Evolutionary conservation across 495 filamentous ascomycete genomes (phyloP).

Genomic region (Penicillium alfredii): DNA sequence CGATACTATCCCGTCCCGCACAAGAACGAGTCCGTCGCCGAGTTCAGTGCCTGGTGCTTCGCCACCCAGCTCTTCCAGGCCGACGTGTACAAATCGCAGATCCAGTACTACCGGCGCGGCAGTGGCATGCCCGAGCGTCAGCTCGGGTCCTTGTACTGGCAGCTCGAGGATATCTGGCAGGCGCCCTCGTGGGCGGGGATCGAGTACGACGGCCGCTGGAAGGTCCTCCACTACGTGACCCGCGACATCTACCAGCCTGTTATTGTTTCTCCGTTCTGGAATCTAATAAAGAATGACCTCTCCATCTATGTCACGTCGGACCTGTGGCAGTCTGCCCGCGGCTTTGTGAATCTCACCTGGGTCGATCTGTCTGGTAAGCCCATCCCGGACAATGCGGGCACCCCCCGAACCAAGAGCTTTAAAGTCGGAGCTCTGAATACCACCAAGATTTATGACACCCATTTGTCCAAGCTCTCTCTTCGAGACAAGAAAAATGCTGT

Average conservation of each 20-base stretch:
- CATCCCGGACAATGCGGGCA: conserved; percentile 26
- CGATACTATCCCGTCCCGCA: conserved; percentile 58
- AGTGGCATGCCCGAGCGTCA: conserved; percentile 55
- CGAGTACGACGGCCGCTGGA: conserved; percentile 61
- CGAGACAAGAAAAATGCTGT: conserved; percentile 42
- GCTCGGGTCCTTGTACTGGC: conserved; percentile 62
- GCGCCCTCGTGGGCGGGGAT: conserved; percentile 62
- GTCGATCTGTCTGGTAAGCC: conserved; percentile 33
- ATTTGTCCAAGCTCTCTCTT: conserved; percentile 30
- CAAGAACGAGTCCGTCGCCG: conserved; percentile 50
- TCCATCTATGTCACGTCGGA: conserved; percentile 53
- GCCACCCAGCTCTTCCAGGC: conserved; percentile 65
- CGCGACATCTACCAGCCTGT: conserved; percentile 57
- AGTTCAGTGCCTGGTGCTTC: conserved; percentile 66
- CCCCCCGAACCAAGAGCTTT: conserved; percentile 34
- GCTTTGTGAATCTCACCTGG: conserved; percentile 36
- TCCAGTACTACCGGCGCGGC: conserved; percentile 60
- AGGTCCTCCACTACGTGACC: conserved; percentile 55
- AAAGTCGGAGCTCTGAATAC: conserved; percentile 56
- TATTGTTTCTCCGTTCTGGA: conserved; percentile 58
- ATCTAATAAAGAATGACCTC: conserved; percentile 48
- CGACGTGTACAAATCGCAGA: conserved; percentile 58
- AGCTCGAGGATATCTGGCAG: conserved; percentile 66
- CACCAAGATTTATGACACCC: conserved; percentile 46
- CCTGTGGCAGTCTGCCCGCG: conserved; percentile 32